Evolutionary conservation across 176 grass and related monocot species (phyloP), one percentile per base, ranked within the genome.

Genomic region (Aegilops sharonensis): DNA sequence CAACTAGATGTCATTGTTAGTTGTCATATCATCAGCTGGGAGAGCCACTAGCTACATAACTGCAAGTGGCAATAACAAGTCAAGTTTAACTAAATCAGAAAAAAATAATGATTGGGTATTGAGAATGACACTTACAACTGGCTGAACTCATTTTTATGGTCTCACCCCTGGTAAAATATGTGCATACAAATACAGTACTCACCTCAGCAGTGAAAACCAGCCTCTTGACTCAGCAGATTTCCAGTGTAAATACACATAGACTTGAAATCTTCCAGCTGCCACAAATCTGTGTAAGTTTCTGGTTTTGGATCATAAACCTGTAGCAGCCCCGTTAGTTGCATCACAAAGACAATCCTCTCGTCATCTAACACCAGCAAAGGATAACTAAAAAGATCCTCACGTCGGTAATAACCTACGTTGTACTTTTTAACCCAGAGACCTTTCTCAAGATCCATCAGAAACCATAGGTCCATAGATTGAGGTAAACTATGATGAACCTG

Each of bases 361-460:
- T 68, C 79, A 35, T 81, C 79, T 67, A 81, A 68, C 11, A 68
- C 9, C 64, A 68, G 42, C 29, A 81, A 35, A 68, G 79, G 79
- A 68, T 52, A 68, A 8, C 20, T 64, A 81, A 5, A 21, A 34
- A 4, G 29, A 31, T 21, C 32, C 4, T 8, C 20, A 25, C 9
- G 11, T 4, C 32, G 47, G 10, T 21, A 36, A 50, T 60, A 60
- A 57, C 30, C 13, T 20, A 71, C 11, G 31, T 13, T 70, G 31
- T 56, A 82, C 11, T 82, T 82, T 35, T 82, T 82, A 82, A 71
- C 80, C 80, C 66, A 82, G 47, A 82, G 1, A 18, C 31, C 80
- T 37, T 14, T 12, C 80, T 57, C 80, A 57, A 2, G 5, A 71
- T 82, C 80, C 31, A 50, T 70, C 30, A 82, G 66, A 82, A 70